Conservation (phyloP, 164 flowering plant genomes). For the Euptelea pleiosperma region DNA sequence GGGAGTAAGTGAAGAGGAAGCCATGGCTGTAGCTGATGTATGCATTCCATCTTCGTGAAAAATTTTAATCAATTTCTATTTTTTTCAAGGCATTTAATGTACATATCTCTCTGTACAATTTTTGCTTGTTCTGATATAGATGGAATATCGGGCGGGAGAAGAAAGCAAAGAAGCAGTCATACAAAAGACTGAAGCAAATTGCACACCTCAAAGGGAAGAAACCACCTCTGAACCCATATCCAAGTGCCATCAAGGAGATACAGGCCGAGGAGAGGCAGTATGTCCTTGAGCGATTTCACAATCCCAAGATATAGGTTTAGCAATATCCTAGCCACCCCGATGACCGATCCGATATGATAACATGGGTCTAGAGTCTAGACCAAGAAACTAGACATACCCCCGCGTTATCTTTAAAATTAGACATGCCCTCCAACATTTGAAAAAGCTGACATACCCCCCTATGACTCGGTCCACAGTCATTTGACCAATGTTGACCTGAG, state of each 20-base stretch:
- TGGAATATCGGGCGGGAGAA: conserved; percentile 86
- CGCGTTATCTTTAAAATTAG: no score
- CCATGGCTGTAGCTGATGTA: conserved; percentile 85
- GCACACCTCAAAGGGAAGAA: conserved; percentile 64
- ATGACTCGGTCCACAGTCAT: no score
- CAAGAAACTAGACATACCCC: no score
- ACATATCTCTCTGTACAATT: no score
- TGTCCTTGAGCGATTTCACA: conserved; percentile 51
- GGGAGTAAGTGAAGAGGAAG: conserved; percentile 72
- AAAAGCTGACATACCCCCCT: no score
- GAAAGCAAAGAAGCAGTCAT: conserved; percentile 71
- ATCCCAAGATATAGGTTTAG: conserved; percentile 39
- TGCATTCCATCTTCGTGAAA: conserved; percentile 12
- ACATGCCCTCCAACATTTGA: no score
- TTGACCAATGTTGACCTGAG: no score
- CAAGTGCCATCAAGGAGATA: conserved; percentile 76
- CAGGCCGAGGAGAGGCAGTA: conserved; percentile 73
- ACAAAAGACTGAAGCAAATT: conserved; percentile 64
- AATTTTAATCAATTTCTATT: not conserved
- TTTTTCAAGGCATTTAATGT: no score
- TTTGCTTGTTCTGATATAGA: conserved; percentile 29
- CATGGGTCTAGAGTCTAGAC: no score
- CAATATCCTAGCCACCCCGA: no score
- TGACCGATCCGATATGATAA: no score
- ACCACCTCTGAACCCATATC: conserved; percentile 84